These are phyloP conservation scores for Amphibolis antarctica DNA, from an alignment of 106 monocot genomes.

Conservation along the genomic window DNA sequence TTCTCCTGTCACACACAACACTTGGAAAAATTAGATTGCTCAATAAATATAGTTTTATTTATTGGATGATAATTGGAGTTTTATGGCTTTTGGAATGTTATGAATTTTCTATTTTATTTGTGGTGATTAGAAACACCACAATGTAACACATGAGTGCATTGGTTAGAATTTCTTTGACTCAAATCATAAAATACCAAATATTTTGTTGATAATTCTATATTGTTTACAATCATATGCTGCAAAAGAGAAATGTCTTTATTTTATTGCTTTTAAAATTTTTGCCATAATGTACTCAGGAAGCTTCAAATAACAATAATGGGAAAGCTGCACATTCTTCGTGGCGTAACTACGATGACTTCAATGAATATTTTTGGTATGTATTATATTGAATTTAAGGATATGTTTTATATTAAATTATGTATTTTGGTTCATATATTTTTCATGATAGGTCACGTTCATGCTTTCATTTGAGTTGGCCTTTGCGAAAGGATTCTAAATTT, in stretches of 20 bases:
- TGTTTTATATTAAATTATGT: background rate
- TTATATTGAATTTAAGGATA: background rate
- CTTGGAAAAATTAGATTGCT: too few species aligned
- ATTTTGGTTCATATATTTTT: background rate
- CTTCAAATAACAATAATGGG: constrained; percentile 61
- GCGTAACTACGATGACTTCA: constrained; percentile 99
- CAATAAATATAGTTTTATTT: too few species aligned
- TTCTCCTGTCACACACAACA: too few species aligned
- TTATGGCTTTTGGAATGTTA: too few species aligned
- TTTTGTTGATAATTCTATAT: too few species aligned
- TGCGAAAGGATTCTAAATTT: constrained; percentile 56
- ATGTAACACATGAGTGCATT: too few species aligned
- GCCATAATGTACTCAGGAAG: constrained; percentile 41
- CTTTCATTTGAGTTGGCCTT: constrained; percentile 65
- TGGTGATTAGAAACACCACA: too few species aligned
- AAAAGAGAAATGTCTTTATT: background rate
- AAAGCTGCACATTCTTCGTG: constrained; percentile 87
- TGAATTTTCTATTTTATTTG: too few species aligned
- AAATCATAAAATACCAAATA: too few species aligned
- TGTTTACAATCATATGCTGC: too few species aligned
- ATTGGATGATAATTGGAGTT: too few species aligned
- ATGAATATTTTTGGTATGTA: constrained; percentile 94
- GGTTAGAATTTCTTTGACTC: too few species aligned
- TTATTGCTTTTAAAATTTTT: background rate
- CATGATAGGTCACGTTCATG: constrained; percentile 67